Evolutionary conservation across 2,329 filamentous ascomycete species (phyloP).

Genomic region (Lachnellula cervina): DNA sequence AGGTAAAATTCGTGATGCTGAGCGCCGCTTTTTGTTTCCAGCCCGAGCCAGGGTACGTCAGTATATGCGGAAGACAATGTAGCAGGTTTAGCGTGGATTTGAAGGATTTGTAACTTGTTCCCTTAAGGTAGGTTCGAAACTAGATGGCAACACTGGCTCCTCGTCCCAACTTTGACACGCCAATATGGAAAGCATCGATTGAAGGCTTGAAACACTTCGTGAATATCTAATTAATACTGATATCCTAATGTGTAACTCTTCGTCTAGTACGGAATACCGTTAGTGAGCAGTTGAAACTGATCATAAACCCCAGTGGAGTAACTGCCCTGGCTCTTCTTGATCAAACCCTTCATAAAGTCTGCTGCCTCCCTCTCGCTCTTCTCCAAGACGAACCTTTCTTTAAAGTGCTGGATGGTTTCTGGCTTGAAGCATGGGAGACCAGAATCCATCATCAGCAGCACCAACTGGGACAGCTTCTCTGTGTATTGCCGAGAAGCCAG

Average conservation of each 20-base stretch:
- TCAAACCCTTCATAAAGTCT: constrained; percentile 84
- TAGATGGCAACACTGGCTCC: not conserved
- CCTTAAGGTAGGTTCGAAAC: not conserved
- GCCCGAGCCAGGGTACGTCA: not conserved
- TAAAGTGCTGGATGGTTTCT: constrained; percentile 88
- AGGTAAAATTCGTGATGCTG: no score
- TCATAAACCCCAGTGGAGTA: constrained; percentile 94
- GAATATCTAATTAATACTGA: not conserved
- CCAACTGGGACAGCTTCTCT: constrained; percentile 84
- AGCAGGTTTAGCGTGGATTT: no score
- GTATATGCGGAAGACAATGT: not conserved
- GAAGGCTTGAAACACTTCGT: not conserved
- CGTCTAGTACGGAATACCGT: constrained; percentile 78
- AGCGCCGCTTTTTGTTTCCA: no score
- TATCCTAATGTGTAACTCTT: not conserved
- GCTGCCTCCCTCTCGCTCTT: constrained; percentile 89
- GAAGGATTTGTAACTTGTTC: not conserved
- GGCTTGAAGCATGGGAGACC: constrained; percentile 97
- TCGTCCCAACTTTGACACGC: not conserved
- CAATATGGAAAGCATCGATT: not conserved
- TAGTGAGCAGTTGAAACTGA: constrained; percentile 94
- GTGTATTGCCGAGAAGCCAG: constrained; percentile 80
- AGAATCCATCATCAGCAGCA: constrained; percentile 91
- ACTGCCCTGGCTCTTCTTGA: constrained; percentile 85
- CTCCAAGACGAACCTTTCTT: constrained; percentile 86